Conservation (phyloP, 495 filamentous ascomycete genomes). For the Xylaria grammica region DNA sequence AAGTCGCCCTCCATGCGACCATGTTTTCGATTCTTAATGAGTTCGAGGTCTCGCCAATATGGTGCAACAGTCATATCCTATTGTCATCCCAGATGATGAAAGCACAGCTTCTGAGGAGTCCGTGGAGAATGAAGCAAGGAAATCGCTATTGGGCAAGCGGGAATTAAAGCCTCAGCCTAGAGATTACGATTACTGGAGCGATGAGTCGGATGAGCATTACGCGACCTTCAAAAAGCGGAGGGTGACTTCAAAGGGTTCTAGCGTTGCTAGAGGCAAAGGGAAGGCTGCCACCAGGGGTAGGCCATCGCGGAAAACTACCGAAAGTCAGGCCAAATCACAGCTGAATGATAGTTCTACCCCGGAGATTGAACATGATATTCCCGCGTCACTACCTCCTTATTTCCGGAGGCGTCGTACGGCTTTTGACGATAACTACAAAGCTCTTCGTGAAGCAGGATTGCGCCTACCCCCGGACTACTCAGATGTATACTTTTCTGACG, state of each 20-base stretch:
- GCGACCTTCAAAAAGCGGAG: slow-evolving; percentile 32
- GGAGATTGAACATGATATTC: slow-evolving; percentile 22
- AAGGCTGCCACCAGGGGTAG: slow-evolving; percentile 13
- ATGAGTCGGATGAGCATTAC: slow-evolving; percentile 26
- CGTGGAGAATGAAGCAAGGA: slow-evolving; percentile 8
- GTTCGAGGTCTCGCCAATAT: slow-evolving; percentile 17
- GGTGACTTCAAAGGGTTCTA: slow-evolving; percentile 19
- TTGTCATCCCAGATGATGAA: slow-evolving; percentile 36
- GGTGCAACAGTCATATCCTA: slow-evolving; percentile 21
- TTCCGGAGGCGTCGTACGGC: slow-evolving; percentile 57
- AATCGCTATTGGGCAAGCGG: slow-evolving; percentile 25
- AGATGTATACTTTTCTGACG: slow-evolving; percentile 85
- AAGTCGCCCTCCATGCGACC: background rate
- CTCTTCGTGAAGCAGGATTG: slow-evolving; percentile 69
- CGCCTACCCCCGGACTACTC: slow-evolving; percentile 81
- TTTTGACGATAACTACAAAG: slow-evolving; percentile 62
- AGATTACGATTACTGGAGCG: slow-evolving; percentile 30
- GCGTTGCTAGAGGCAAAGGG: slow-evolving; percentile 21
- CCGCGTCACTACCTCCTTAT: slow-evolving; percentile 48
- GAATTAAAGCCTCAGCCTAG: slow-evolving; percentile 22
- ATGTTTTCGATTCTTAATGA: background rate
- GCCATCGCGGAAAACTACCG: slow-evolving; percentile 16
- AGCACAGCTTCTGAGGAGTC: slow-evolving; percentile 31
- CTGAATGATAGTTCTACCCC: slow-evolving; percentile 28
- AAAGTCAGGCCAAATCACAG: slow-evolving; percentile 11